Evolutionary conservation across 176 grass and related monocot species (phyloP), one percentile per base, ranked within the genome.

Genomic region (Paspalum notatum): DNA sequence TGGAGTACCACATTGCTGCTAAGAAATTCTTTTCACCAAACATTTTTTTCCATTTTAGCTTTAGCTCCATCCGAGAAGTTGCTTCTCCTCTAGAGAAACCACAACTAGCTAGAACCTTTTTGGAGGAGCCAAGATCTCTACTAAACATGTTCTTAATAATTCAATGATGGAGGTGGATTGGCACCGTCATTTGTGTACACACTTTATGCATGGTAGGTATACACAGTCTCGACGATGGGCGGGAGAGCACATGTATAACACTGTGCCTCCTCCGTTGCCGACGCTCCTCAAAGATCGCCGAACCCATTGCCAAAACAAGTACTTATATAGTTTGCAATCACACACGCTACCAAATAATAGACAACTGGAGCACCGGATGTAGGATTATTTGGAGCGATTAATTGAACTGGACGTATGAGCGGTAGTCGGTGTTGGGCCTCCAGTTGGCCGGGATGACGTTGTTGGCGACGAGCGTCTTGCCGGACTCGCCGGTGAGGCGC

Each of bases 361-460:
- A 37, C 41, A 75, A 74, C 17, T 22, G 45, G 55, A 71, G 5
- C 8, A 46, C 25, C 42, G 45, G 45, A 26, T 25, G 5, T 4
- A 38, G 0, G 9, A 5, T 26, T 2, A 4, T 37, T 2, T 0
- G 6, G 61, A 5, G 38, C 8, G 4, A 17, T 87, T 53, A 93
- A 9, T 17, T 80, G 82, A 89, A 97, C 86, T 88, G 86, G 51
- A 93, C 68, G 44, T 38, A 7, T 11, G 91, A 90, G 39, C 68
- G 62, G 75, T 97, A 97, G 68, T 87, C 40, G 32, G 77, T 46
- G 67, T 86, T 66, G 7, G 88, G 50, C 48, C 85, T 68, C 88
- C 88, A 97, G 68, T 84, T 85, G 0, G 40, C 83, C 37, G 93
- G 93, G 73, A 97, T 91, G 66, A 93, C 91, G 0, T 87, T 39